phyloP scores from a whole-genome alignment of 441 rosid species.

The Metrosideros polymorpha region DNA sequence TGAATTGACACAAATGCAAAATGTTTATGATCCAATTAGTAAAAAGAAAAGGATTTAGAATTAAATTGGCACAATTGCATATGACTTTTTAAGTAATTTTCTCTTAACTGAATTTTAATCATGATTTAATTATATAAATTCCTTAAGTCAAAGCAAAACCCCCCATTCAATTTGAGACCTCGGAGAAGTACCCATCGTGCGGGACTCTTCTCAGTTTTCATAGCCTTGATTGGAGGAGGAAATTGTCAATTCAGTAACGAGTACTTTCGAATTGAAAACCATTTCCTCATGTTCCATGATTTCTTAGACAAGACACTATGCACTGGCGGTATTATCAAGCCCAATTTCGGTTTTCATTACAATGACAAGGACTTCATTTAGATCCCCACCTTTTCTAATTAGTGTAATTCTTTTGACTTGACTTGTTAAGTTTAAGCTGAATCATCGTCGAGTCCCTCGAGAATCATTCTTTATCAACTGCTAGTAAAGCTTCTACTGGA shows the following conservation, averaged over 20 bases:
- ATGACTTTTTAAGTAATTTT: no score
- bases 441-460: not conserved
- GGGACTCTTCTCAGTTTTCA: not conserved
- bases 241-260: not conserved
- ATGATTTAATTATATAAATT: no score
- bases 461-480: not conserved
- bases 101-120: no score
- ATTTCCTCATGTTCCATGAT: not conserved
- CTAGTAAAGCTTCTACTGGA: not conserved
- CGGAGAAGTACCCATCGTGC: not conserved
- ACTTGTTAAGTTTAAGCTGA: not conserved
- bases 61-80: no score
- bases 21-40: no score
- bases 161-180: not conserved
- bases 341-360: no score
- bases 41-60: no score
- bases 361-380: no score
- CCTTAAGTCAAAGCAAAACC: not conserved
- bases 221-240: not conserved
- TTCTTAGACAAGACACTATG: not conserved
- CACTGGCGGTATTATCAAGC: not conserved
- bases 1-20: no score
- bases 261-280: not conserved
- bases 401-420: not conserved
- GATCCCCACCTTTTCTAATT: no score